A percentile compares a stretch with the other conserved stretches of the same genome.
Evolutionary conservation across 192 early-diverging fungal genomes (phyloP).

Genomic region (Podila epigama): DNA sequence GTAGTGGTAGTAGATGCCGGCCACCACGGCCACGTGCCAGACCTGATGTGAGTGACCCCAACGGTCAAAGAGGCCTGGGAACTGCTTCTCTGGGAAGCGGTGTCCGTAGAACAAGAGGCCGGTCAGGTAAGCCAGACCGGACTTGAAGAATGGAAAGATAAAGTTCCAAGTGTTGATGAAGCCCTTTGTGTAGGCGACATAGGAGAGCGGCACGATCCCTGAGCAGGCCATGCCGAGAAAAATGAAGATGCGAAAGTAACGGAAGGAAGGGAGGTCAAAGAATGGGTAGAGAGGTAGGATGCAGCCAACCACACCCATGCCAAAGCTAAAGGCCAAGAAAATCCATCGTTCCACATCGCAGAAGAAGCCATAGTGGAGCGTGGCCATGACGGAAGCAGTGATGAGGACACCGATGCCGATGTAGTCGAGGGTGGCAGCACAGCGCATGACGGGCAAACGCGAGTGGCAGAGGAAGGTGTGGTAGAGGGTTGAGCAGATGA

Average conservation of each 20-base stretch:
- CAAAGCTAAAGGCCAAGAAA: constrained; percentile 52
- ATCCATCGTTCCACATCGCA: constrained; percentile 60
- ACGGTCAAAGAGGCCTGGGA: constrained; percentile 65
- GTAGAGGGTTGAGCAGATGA: constrained; percentile 67
- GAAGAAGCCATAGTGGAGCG: constrained; percentile 66
- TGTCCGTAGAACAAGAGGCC: constrained; percentile 71
- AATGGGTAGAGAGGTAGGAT: constrained; percentile 61
- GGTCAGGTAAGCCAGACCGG: constrained; percentile 58
- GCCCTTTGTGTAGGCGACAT: constrained; percentile 57
- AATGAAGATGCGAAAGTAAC: constrained; percentile 62
- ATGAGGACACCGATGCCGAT: constrained; percentile 71
- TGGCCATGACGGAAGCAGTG: constrained; percentile 63
- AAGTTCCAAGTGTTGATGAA: constrained; percentile 52
- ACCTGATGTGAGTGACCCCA: constrained; percentile 67
- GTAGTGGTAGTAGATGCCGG: constrained; percentile 71
- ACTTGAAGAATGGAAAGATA: constrained; percentile 56
- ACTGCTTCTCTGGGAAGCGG: constrained; percentile 68
- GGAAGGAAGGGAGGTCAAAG: constrained; percentile 59
- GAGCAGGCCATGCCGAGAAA: constrained; percentile 62
- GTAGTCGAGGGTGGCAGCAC: constrained; percentile 68
- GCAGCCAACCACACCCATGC: constrained; percentile 56
- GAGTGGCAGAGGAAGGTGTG: constrained; percentile 70
- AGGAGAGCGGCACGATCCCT: constrained; percentile 57
- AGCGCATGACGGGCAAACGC: constrained; percentile 55
- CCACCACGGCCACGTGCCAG: constrained; percentile 70